Conservation (phyloP, 768 basidiomycete species). For the Nidularia pulvinata region DNA sequence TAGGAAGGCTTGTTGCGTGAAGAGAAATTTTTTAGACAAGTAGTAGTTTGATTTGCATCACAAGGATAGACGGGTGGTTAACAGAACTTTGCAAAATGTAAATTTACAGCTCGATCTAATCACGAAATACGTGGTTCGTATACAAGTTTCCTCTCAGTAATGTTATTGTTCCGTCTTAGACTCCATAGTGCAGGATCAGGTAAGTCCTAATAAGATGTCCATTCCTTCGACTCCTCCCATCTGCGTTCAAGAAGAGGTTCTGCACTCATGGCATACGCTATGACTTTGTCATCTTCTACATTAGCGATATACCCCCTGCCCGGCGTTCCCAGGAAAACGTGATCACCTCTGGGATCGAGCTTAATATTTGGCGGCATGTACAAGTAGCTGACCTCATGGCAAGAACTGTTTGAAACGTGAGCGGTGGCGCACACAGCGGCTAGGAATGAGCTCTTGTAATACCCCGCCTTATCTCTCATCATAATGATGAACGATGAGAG, state of each 20-base stretch:
- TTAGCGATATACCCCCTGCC: slow-evolving; percentile 4
- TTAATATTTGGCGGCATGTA: slow-evolving; percentile 4
- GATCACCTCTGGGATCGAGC: slow-evolving; percentile 1
- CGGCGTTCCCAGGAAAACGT: slow-evolving; percentile 8
- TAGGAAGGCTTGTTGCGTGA: too few relatives aligned
- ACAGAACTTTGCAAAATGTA: too few relatives aligned
- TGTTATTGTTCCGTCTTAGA: too few relatives aligned
- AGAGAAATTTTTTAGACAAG: too few relatives aligned
- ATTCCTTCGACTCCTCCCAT: too few relatives aligned
- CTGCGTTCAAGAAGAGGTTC: slow-evolving; percentile 1
- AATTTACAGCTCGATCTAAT: too few relatives aligned
- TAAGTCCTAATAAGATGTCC: too few relatives aligned
- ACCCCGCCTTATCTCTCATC: background rate
- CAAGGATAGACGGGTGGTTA: too few relatives aligned
- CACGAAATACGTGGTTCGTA: too few relatives aligned
- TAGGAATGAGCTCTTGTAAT: slow-evolving; percentile 9
- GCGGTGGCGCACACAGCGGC: slow-evolving; percentile 8
- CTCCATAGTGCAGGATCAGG: too few relatives aligned
- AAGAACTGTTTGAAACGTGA: slow-evolving; percentile 1
- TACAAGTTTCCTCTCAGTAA: too few relatives aligned
- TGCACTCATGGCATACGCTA: slow-evolving; percentile 3
- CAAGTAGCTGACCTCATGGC: slow-evolving; percentile 6
- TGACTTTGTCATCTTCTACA: slow-evolving; percentile 3
- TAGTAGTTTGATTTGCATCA: too few relatives aligned
- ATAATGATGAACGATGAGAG: slow-evolving; percentile 2